Conservation (phyloP, 352 stramenopile genomes). For the Thraustochytrium striatum region DNA sequence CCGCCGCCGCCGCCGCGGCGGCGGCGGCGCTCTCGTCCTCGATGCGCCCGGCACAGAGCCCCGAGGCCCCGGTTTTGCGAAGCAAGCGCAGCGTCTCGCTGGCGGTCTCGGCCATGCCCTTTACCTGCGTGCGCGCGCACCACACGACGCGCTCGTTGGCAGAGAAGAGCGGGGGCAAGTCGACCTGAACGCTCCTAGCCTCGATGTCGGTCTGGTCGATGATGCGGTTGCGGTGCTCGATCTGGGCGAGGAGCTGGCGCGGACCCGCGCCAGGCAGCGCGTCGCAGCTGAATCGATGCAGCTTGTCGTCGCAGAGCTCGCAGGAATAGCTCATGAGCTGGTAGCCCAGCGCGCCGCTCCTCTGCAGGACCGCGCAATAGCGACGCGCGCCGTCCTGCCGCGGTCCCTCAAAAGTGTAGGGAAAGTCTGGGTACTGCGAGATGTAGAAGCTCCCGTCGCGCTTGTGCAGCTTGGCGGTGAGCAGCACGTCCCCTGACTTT, state of each 20-base stretch:
- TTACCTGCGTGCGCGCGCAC: slow-evolving; percentile 68
- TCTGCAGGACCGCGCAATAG: slow-evolving; percentile 69
- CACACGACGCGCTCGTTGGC: slow-evolving; percentile 71
- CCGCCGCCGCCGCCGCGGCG: too few species aligned
- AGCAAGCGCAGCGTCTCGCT: too few species aligned
- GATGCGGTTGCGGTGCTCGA: slow-evolving; percentile 73
- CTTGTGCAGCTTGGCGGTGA: slow-evolving; percentile 51
- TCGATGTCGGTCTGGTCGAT: slow-evolving; percentile 68
- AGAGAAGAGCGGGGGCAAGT: slow-evolving; percentile 73
- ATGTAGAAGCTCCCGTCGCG: slow-evolving; percentile 62
- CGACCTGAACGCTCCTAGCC: slow-evolving; percentile 72
- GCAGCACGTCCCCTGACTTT: slow-evolving; percentile 30
- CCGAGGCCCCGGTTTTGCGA: too few species aligned
- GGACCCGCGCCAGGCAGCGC: too few species aligned
- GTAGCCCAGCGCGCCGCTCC: too few species aligned
- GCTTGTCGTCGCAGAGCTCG: slow-evolving; percentile 75
- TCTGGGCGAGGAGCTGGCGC: slow-evolving; percentile 73
- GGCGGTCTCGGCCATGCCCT: too few species aligned
- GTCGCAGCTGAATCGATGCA: slow-evolving; percentile 75
- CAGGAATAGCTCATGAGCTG: slow-evolving; percentile 77
- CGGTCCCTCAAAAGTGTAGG: slow-evolving; percentile 57
- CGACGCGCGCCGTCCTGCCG: slow-evolving; percentile 57
- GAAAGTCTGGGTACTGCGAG: slow-evolving; percentile 79
- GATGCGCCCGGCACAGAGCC: too few species aligned
- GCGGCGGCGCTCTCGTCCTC: too few species aligned